These are phyloP conservation scores for Papiliotrema nemorosa DNA, from an alignment of 1,284 basidiomycete species.

Conservation along the genomic window DNA sequence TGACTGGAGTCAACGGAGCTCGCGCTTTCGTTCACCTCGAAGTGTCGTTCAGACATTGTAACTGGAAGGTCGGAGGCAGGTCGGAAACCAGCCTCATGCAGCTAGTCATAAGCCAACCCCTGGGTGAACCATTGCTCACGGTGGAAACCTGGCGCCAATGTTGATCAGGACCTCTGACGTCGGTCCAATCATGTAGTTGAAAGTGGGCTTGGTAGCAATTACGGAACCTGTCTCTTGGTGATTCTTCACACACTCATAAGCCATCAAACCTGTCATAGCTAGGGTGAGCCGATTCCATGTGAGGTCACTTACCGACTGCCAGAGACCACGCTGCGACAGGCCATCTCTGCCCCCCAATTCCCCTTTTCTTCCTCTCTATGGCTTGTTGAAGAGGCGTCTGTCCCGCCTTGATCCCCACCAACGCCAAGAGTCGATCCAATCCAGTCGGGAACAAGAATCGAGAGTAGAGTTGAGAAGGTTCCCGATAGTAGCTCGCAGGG, in stretches of 20 bases:
- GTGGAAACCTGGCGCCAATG: slow-evolving; percentile 82
- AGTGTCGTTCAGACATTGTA: slow-evolving; percentile 61
- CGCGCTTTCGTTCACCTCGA: slow-evolving; percentile 23
- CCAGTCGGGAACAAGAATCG: slow-evolving; percentile 36
- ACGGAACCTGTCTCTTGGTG: slow-evolving; percentile 67
- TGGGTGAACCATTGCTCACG: slow-evolving; percentile 28
- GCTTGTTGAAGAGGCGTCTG: slow-evolving; percentile 69
- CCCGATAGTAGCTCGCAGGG: not conserved
- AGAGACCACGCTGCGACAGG: slow-evolving; percentile 58
- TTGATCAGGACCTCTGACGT: slow-evolving; percentile 78
- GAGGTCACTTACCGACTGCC: slow-evolving; percentile 54
- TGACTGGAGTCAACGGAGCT: slow-evolving; percentile 54
- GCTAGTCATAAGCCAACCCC: slow-evolving; percentile 54
- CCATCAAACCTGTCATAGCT: slow-evolving; percentile 65
- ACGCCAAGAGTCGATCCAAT: slow-evolving; percentile 30
- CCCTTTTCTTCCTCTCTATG: slow-evolving; percentile 77
- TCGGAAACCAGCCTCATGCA: slow-evolving; percentile 52
- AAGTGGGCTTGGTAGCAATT: slow-evolving; percentile 73
- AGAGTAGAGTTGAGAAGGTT: slow-evolving; percentile 12
- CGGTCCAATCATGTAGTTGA: slow-evolving; percentile 91
- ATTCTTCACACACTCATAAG: slow-evolving; percentile 76
- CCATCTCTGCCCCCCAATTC: slow-evolving; percentile 73
- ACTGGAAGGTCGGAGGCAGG: slow-evolving; percentile 59
- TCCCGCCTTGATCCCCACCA: slow-evolving; percentile 30
- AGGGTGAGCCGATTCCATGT: slow-evolving; percentile 1